Conservation (phyloP, 2,329 filamentous ascomycete species). For the Ceratocystis destructans region DNA sequence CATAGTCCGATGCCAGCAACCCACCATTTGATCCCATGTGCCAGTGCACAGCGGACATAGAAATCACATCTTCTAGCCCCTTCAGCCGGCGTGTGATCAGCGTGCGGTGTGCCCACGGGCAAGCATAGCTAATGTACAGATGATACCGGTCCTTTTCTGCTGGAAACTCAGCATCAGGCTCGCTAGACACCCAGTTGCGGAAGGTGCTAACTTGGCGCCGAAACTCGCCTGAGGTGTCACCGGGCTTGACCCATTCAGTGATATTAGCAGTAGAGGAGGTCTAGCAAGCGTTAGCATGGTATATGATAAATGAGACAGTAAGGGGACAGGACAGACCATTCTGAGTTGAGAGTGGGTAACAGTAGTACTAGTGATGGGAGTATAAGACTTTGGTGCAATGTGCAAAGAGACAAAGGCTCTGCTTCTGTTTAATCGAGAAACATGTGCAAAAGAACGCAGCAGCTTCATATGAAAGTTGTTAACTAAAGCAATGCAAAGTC, state of each 20-base stretch:
- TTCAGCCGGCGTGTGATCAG: slow-evolving; percentile 83
- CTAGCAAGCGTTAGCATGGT: neutral
- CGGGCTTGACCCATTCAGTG: slow-evolving; percentile 69
- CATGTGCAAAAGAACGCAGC: neutral
- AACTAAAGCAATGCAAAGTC: too few species aligned
- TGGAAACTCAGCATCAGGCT: slow-evolving; percentile 60
- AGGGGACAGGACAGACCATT: neutral
- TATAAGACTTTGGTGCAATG: neutral
- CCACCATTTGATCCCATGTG: slow-evolving; percentile 51
- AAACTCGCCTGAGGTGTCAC: slow-evolving; percentile 77
- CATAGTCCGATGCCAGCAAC: slow-evolving; percentile 12
- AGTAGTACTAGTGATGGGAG: neutral
- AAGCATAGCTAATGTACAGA: slow-evolving; percentile 87
- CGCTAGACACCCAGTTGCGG: slow-evolving; percentile 62
- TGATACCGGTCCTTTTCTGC: slow-evolving; percentile 86
- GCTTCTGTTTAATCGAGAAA: neutral
- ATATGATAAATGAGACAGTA: neutral
- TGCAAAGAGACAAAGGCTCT: neutral
- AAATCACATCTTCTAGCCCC: slow-evolving; percentile 74
- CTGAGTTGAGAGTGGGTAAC: neutral
- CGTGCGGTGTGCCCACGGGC: slow-evolving; percentile 83
- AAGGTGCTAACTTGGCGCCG: slow-evolving; percentile 78
- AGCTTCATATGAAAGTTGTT: neutral
- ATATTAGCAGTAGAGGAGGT: slow-evolving; percentile 31
- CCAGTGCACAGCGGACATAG: slow-evolving; percentile 79